A percentile compares a stretch with the other conserved stretches of the same genome.
Evolutionary conservation across 257 asterid species (phyloP).

Genomic region (Nicotiana paniculata): DNA sequence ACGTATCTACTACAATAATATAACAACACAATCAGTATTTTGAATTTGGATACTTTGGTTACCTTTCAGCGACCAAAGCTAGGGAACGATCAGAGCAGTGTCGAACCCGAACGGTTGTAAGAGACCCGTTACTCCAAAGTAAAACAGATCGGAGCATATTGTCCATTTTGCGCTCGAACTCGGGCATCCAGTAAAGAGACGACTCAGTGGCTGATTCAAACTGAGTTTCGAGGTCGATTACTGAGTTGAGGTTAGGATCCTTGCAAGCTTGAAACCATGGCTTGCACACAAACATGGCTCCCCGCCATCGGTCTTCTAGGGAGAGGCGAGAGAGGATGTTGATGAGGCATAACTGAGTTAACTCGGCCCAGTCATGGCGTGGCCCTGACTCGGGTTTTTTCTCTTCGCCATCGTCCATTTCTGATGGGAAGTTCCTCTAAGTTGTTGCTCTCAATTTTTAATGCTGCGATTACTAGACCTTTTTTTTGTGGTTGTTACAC

Average conservation of each 20-base stretch:
- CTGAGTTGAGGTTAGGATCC: constrained; percentile 64
- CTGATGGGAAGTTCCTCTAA: background rate
- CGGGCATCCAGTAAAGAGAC: constrained; percentile 57
- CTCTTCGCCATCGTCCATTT: constrained; percentile 27
- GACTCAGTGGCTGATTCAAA: constrained; percentile 46
- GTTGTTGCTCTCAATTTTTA: too few relatives aligned
- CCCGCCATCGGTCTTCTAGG: constrained; percentile 60
- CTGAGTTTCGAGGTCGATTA: constrained; percentile 45
- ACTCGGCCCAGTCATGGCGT: constrained; percentile 56
- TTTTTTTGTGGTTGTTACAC: too few relatives aligned
- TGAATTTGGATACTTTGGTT: too few relatives aligned
- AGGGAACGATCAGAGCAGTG: constrained; percentile 76
- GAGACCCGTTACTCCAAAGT: constrained; percentile 51
- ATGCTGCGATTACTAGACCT: too few relatives aligned
- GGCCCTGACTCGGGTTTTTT: background rate
- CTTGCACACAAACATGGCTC: constrained; percentile 62
- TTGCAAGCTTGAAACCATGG: constrained; percentile 65
- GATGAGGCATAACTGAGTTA: constrained; percentile 72
- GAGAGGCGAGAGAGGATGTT: constrained; percentile 63
- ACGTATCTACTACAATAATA: too few relatives aligned
- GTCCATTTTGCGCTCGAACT: constrained; percentile 63
- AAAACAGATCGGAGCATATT: constrained; percentile 62
- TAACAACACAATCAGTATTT: too few relatives aligned
- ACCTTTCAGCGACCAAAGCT: constrained; percentile 62
- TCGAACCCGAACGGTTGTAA: constrained; percentile 54